These are phyloP conservation scores for Stenogyne calaminthoides DNA, from an alignment of 305 asterid genomes.

Conservation along the genomic window DNA sequence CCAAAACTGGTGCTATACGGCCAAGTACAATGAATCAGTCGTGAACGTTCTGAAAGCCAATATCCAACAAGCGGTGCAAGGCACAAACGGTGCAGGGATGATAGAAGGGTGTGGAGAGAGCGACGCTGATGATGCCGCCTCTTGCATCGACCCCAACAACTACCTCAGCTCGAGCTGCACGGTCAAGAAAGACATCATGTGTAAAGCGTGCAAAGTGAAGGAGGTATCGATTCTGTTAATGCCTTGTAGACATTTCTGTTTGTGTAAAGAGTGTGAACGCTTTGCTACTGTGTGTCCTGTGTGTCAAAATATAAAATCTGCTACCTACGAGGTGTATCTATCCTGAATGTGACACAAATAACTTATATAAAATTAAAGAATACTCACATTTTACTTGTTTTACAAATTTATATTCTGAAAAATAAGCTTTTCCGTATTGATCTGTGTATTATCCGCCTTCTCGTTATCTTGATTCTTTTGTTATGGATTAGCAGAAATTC, in stretches of 20 bases:
- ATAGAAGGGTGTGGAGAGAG: slow-evolving; percentile 74
- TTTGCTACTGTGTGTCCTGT: slow-evolving; percentile 69
- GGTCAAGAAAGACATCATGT: slow-evolving; percentile 33
- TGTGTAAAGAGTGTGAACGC: slow-evolving; percentile 81
- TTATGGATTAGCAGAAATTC: background rate
- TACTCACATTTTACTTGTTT: slow-evolving; percentile 1
- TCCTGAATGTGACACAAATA: slow-evolving; percentile 43
- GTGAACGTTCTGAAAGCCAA: slow-evolving; percentile 57
- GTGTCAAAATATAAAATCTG: slow-evolving; percentile 58
- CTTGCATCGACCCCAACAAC: slow-evolving; percentile 63
- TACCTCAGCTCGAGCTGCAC: slow-evolving; percentile 38
- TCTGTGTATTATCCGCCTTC: background rate
- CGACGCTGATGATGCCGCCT: slow-evolving; percentile 64
- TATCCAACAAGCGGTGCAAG: slow-evolving; percentile 67
- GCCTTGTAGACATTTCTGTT: slow-evolving; percentile 92
- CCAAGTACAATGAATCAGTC: slow-evolving; percentile 84
- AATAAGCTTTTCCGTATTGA: background rate
- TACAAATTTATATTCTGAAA: background rate
- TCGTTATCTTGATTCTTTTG: background rate
- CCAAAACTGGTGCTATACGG: slow-evolving; percentile 83
- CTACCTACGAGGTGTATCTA: slow-evolving; percentile 67
- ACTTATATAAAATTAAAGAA: slow-evolving; percentile 20
- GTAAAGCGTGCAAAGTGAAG: slow-evolving; percentile 64
- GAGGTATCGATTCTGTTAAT: slow-evolving; percentile 69
- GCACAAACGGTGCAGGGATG: slow-evolving; percentile 33